Percentiles rank a stretch among this genome's conserved stretches.
Conservation (phyloP, 2,329 filamentous ascomycete genomes). For the Ceratocystis huliohia region DNA sequence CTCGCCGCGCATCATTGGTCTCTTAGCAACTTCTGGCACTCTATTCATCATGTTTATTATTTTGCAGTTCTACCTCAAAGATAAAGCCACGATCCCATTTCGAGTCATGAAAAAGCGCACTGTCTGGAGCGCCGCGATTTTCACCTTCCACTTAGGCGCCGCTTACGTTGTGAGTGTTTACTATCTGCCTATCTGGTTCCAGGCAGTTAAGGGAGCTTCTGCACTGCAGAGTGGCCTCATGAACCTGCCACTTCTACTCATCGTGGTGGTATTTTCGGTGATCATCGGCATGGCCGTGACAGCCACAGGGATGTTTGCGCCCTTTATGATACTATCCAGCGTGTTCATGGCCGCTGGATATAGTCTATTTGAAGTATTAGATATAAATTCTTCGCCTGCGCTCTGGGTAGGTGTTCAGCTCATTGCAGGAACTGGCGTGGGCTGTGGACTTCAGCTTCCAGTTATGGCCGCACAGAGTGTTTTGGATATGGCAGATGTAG, state of each 20-base stretch:
- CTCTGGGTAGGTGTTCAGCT: constrained; percentile 23
- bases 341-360: constrained; percentile 27
- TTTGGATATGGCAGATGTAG: constrained; percentile 32
- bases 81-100: constrained; percentile 34
- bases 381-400: constrained; percentile 24
- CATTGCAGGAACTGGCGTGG: constrained; percentile 28
- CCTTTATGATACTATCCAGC: constrained; percentile 29
- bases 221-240: constrained; percentile 29
- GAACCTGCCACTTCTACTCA: constrained; percentile 29
- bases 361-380: constrained; percentile 31
- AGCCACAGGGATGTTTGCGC: constrained; percentile 31
- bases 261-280: constrained; percentile 27
- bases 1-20: constrained; percentile 22
- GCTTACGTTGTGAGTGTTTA: constrained; percentile 26
- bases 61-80: constrained; percentile 31
- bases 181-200: constrained; percentile 31
- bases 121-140: constrained; percentile 29
- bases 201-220: constrained; percentile 29
- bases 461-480: constrained; percentile 36
- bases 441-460: constrained; percentile 34
- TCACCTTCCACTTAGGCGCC: constrained; percentile 31
- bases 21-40: constrained; percentile 28
- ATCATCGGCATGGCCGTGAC: constrained; percentile 28
- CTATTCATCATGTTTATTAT: constrained; percentile 29
- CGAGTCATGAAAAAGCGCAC: constrained; percentile 32